Evolutionary conservation across 371 early-diverging fungal species (phyloP).

Genomic region (Mucor ambiguus): DNA sequence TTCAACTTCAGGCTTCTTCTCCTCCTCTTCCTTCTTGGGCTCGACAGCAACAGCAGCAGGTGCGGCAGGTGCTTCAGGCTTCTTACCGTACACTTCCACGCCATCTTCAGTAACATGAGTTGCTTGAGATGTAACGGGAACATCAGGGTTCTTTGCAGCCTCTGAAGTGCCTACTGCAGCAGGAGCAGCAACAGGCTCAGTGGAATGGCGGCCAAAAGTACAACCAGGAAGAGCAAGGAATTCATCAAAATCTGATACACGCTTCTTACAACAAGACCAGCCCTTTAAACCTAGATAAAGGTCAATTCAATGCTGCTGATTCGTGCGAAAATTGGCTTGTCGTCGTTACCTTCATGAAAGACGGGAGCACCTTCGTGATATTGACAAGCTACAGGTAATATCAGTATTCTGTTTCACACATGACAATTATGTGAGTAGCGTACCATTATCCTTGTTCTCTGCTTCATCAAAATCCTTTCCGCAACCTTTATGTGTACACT

Average conservation of each 20-base stretch:
- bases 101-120: conserved; percentile 37
- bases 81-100: conserved; percentile 46
- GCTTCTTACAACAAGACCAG: conserved; percentile 94
- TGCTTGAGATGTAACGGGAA: conserved; percentile 17
- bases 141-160: conserved; percentile 8
- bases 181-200: conserved; percentile 43
- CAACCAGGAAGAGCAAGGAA: conserved; percentile 88
- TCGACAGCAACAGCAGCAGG: conserved; percentile 23
- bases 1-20: conserved; percentile 39
- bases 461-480: conserved; percentile 74
- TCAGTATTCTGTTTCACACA: not conserved
- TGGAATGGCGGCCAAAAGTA: conserved; percentile 66
- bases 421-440: not conserved
- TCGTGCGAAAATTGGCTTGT: not conserved
- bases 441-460: conserved; percentile 69
- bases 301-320: not conserved
- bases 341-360: conserved; percentile 78
- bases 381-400: conserved; percentile 57
- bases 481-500: conserved; percentile 83
- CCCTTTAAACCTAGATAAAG: conserved; percentile 73
- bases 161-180: conserved; percentile 19
- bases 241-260: conserved; percentile 89
- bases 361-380: conserved; percentile 86
- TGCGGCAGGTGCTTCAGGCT: conserved; percentile 20
- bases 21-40: conserved; percentile 15